Evolutionary conservation across 805 yeast species (phyloP), one percentile per base, ranked within the genome.

Genomic region (Metschnikowia bowlesiae): DNA sequence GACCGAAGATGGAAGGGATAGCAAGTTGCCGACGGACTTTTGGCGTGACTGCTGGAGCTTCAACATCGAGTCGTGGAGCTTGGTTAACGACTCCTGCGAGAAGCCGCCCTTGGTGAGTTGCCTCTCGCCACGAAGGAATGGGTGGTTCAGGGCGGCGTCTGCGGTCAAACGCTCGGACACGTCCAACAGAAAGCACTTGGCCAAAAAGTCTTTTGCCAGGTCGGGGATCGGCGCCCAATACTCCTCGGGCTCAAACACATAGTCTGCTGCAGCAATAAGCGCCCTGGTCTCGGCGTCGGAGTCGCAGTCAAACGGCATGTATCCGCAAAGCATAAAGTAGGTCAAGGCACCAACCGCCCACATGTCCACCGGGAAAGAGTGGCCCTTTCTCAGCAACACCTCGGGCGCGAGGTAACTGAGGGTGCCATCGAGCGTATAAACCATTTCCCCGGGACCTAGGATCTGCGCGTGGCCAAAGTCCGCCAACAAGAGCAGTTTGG

Each of bases 361-460:
- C 32, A 85, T 73, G 61, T 85, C 92, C 2, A 85, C 84, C 2
- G 80, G 75, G 53, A 68, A 73, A 28, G 79, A 78, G 57, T 85
- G 85, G n/a, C 82, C 81, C 45, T 77, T 69, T 13, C 70, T 64
- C 48, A 80, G 70, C 38, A 86, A 74, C 45, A 67, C 64, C 60
- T 85, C 91, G 1, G 92, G 92, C 0, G 91, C 85, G 78, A 85
- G 81, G 64, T 85, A 85, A 18, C 87, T 83, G 6, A 85, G 76
- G 1, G 92, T 86, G 0, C 92, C 92, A 8, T 56, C 58, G 40
- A 53, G 47, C 29, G 58, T 29, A 5, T 36, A 46, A 2, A 53
- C 58, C 32, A 30, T 32, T 11, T 52, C 56, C 4, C 50, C 54
- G 3, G 51, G 53, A 32, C 69, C 70, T 7, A 78, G 64, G 36